Percentiles rank a stretch among this genome's conserved stretches.
Evolutionary conservation across 305 asterid genomes (phyloP).

Genomic region (Fraxinus velutina): DNA sequence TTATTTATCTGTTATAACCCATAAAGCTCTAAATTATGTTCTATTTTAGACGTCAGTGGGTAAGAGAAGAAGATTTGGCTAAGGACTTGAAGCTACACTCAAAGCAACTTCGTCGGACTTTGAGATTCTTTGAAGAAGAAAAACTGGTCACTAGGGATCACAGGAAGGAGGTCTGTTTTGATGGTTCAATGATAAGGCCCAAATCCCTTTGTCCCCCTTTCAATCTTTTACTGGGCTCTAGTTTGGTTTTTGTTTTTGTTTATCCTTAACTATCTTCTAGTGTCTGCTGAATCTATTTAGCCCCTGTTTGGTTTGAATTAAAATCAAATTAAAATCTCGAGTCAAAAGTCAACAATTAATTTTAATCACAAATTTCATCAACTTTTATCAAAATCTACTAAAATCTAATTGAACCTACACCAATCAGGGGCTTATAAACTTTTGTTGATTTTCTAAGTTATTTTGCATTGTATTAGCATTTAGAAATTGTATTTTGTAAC

Average conservation of each 20-base stretch:
- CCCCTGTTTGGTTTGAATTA: neutral
- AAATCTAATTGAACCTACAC: neutral
- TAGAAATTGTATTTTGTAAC: neutral
- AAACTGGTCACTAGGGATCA: slow-evolving; percentile 88
- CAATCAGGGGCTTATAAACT: neutral
- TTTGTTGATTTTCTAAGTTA: neutral
- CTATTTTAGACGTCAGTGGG: slow-evolving; percentile 78
- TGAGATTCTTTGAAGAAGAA: slow-evolving; percentile 91
- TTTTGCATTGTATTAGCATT: neutral
- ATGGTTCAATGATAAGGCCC: slow-evolving; percentile 31
- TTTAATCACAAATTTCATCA: neutral
- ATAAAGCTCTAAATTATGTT: slow-evolving; percentile 20
- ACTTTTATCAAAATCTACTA: neutral
- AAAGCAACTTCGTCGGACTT: slow-evolving; percentile 86
- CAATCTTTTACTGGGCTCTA: slow-evolving; percentile 10
- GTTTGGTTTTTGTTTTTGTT: slow-evolving; percentile 8
- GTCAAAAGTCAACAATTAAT: neutral
- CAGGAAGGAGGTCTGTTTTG: slow-evolving; percentile 79
- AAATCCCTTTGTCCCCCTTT: slow-evolving; percentile 16
- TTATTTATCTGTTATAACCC: neutral
- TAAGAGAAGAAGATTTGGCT: slow-evolving; percentile 94
- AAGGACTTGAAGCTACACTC: slow-evolving; percentile 93
- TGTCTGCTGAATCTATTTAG: slow-evolving; percentile 15
- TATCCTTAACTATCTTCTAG: slow-evolving; percentile 8
- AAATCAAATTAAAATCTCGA: neutral